phyloP scores from a whole-genome alignment of 2,329 filamentous ascomycete genomes.

The Fusarium sp. region DNA sequence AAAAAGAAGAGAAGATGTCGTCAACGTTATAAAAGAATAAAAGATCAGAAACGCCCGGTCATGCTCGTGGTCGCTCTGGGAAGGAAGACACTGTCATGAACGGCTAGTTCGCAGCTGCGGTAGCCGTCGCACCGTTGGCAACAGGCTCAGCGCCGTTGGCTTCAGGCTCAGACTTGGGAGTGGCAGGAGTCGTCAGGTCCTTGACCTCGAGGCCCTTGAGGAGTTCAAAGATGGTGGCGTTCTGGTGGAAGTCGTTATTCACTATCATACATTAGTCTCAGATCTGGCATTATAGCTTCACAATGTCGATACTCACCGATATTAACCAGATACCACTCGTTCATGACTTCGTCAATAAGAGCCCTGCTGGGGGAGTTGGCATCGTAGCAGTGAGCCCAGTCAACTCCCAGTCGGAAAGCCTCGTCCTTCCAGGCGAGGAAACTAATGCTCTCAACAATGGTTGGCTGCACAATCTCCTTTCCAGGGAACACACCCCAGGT shows the following conservation, averaged over 20 bases:
- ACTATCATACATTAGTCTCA: constrained; percentile 63
- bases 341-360: constrained; percentile 85
- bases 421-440: constrained; percentile 99
- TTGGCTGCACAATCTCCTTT: constrained; percentile 99
- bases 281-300: background rate
- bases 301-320: constrained; percentile 73
- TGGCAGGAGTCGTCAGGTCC: constrained; percentile 63
- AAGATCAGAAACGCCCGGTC: constrained; percentile 30
- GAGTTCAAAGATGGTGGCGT: constrained; percentile 83
- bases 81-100: constrained; percentile 3
- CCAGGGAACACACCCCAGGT: constrained; percentile 99
- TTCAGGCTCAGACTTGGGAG: constrained; percentile 41
- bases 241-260: constrained; percentile 96
- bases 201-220: constrained; percentile 82
- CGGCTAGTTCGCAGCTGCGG: constrained; percentile 29
- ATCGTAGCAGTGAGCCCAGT: constrained; percentile 94
- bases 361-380: constrained; percentile 79
- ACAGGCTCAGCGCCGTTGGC: constrained; percentile 29
- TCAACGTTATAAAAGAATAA: constrained; percentile 30
- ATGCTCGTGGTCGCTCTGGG: constrained; percentile 26
- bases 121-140: constrained; percentile 19
- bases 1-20: constrained; percentile 15
- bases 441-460: constrained; percentile 97
- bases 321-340: constrained; percentile 93
- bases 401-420: constrained; percentile 89